Percentiles rank a stretch among this genome's conserved stretches.
Conservation (phyloP, 208 protist species). For the Trypanosoma vivax region DNA sequence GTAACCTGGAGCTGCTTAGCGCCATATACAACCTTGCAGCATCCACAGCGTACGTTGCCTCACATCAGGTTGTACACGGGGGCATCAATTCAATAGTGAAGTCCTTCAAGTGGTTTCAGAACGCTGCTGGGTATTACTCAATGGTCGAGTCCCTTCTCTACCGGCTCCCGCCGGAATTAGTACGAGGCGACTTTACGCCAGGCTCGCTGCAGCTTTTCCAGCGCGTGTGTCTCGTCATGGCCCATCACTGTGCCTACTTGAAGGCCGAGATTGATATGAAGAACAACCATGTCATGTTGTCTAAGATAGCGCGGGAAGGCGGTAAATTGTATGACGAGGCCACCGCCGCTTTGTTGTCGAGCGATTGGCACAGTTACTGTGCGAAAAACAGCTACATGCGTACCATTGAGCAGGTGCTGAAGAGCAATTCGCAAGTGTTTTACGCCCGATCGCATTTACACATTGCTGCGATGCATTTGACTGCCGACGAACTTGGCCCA, state of each 20-base stretch:
- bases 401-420: constrained; percentile 40
- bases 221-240: constrained; percentile 47
- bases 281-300: constrained; percentile 54
- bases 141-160: constrained; percentile 46
- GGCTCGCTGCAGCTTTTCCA: constrained; percentile 52
- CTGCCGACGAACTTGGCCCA: constrained; percentile 42
- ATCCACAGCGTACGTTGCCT: constrained; percentile 50
- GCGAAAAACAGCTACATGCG: not conserved
- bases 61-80: constrained; percentile 30
- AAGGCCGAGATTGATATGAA: constrained; percentile 69
- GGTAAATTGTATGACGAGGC: constrained; percentile 69
- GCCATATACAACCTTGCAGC: constrained; percentile 83
- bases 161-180: constrained; percentile 55
- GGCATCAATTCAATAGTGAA: constrained; percentile 50
- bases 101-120: constrained; percentile 67
- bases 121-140: constrained; percentile 76
- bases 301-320: constrained; percentile 69
- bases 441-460: constrained; percentile 65
- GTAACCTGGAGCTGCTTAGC: constrained; percentile 70
- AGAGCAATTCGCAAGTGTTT: constrained; percentile 39
- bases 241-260: constrained; percentile 79
- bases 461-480: constrained; percentile 37
- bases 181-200: constrained; percentile 54
- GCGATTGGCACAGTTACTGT: constrained; percentile 29
- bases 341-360: constrained; percentile 33